Conservation (phyloP, 306 rosid genomes). For the Datisca glomerata region DNA sequence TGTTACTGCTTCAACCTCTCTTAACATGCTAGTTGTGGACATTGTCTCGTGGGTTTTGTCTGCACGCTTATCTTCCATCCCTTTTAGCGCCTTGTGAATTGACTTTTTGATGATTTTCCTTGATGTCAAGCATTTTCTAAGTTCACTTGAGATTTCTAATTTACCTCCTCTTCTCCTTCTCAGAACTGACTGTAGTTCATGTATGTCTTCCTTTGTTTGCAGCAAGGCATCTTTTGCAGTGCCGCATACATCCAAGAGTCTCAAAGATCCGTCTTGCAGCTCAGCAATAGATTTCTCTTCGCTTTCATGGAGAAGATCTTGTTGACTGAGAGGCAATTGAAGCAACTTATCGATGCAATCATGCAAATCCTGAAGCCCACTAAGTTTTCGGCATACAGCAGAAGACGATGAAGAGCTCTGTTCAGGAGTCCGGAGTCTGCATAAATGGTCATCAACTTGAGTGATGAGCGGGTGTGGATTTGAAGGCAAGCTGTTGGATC, state of each 20-base stretch:
- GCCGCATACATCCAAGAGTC: constrained; percentile 13
- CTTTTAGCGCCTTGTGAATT: constrained; percentile 9
- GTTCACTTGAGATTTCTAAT: constrained; percentile 4
- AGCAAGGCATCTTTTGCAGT: constrained; percentile 8
- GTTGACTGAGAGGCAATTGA: constrained; percentile 5
- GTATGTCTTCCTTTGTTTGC: constrained; percentile 12
- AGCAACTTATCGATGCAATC: constrained; percentile 14
- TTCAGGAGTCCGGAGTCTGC: constrained; percentile 8
- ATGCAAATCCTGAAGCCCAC: constrained; percentile 17
- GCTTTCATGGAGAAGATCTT: constrained; percentile 3
- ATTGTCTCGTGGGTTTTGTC: not conserved
- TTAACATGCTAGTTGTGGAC: not conserved
- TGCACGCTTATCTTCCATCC: not conserved
- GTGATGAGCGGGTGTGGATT: constrained; percentile 15
- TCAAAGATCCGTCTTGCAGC: constrained; percentile 9
- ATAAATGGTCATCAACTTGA: constrained; percentile 13
- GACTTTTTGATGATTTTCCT: constrained; percentile 13
- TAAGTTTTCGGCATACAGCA: constrained; percentile 10
- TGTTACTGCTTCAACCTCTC: constrained; percentile 9
- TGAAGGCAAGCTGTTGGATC: constrained; percentile 20
- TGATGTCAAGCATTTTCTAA: constrained; percentile 1
- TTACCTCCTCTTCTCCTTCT: constrained; percentile 9
- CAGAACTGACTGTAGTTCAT: constrained; percentile 5
- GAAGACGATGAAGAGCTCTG: constrained; percentile 6
- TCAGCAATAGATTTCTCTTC: constrained; percentile 7